Evolutionary conservation across 2,329 filamentous ascomycete genomes (phyloP), one percentile per base, ranked within the genome.

Genomic region (Neonectria hederae): DNA sequence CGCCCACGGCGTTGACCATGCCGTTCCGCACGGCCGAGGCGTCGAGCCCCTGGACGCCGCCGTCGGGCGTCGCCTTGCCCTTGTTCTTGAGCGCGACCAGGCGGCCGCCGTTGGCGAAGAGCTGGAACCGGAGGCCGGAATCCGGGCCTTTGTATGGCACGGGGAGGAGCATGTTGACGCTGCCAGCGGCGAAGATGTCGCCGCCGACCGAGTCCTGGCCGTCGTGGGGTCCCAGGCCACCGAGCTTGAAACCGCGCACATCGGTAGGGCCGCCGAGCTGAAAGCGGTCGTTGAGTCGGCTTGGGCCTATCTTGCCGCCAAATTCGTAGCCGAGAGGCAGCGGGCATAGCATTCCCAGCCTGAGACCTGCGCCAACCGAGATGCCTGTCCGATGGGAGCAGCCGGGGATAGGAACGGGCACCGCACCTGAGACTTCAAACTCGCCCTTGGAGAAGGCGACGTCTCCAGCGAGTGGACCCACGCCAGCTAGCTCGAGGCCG

Each of bases 391-490:
- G 85, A 26, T 88, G 89, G 68, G 84, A 79, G n/a, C 90, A 77
- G 2, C 90, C 89, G 0, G 92, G 91, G 14, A 96, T 81, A 0
- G 89, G 84, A 22, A 97, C 83, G 0, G 94, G 90, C 1, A 95
- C 65, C 2, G 93, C 93, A 60, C 88, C 88, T 66, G 93, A 89
- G 1, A 93, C 83, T 78, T 98, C 95, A 17, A 95, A 74, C 77
- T 98, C 94, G n/a, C 90, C 89, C 80, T 97, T 99, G 78, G 89
- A 93, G 78, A 97, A 98, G n/a, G 92, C 90, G 1, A 97, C 94
- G 73, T 98, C 96, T 42, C 96, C 96, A 66, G 87, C 88, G 19
- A 99, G 82, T 0, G 91, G 89, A 0, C 95, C 94, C 78, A 91
- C 89, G 11, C 96, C 95, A 2, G 96, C 95, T n/a, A 98, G 78